These are phyloP conservation scores for Tricholoma terreum DNA, from an alignment of 768 basidiomycete genomes.

Conservation along the genomic window DNA sequence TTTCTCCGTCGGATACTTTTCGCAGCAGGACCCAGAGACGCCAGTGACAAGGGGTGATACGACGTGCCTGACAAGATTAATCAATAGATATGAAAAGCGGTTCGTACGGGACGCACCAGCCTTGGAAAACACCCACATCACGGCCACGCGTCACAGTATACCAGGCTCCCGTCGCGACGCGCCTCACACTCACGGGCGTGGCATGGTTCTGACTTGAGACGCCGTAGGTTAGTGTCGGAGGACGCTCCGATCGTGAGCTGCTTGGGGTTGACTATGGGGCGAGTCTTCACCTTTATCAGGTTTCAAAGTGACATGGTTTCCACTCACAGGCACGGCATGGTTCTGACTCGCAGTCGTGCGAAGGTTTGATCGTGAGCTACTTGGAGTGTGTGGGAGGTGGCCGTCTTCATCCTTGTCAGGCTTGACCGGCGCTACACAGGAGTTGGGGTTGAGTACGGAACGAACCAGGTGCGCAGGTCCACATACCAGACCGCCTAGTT, in stretches of 20 bases:
- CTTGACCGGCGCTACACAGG: neutral
- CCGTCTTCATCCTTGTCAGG: neutral
- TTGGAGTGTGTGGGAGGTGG: neutral
- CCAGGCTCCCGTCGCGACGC: neutral
- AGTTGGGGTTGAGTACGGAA: no score
- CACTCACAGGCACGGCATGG: neutral
- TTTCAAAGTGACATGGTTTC: neutral
- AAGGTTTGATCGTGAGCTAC: neutral
- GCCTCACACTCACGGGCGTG: neutral
- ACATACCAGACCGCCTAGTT: neutral
- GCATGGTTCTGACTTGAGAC: neutral
- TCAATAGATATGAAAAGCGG: no score
- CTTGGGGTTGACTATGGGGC: neutral
- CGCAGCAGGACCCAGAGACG: neutral
- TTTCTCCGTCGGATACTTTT: neutral
- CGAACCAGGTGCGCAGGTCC: neutral
- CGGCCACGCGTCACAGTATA: neutral
- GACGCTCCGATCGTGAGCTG: neutral
- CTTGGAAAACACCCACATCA: neutral
- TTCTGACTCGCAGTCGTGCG: neutral
- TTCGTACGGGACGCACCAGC: neutral
- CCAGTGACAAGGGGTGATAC: neutral
- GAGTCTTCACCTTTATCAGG: neutral
- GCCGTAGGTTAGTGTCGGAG: neutral
- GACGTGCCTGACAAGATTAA: neutral